A percentile compares a stretch with the other conserved stretches of the same genome.
Conservation (phyloP, 805 yeast species). For the Zygotorulaspora chibaensis region DNA sequence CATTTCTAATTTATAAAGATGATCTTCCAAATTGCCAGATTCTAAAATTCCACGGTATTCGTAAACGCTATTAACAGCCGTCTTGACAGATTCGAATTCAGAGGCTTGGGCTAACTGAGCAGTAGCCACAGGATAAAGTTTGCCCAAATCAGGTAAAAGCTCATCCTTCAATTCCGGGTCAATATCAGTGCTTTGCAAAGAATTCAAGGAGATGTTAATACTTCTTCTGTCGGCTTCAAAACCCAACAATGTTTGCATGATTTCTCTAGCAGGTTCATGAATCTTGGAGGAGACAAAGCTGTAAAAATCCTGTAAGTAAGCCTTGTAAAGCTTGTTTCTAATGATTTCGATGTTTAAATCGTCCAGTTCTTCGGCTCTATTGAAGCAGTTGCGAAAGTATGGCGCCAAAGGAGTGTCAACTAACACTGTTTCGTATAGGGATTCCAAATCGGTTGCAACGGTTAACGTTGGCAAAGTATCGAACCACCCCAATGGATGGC, state of each 20-base stretch:
- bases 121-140: slow-evolving; percentile 65
- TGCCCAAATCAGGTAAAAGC: slow-evolving; percentile 79
- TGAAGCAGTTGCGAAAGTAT: slow-evolving; percentile 85
- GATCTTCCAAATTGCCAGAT: slow-evolving; percentile 75
- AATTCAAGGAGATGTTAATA: slow-evolving; percentile 85
- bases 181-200: slow-evolving; percentile 46
- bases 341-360: slow-evolving; percentile 94
- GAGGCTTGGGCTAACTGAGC: slow-evolving; percentile 65
- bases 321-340: slow-evolving; percentile 86
- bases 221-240: slow-evolving; percentile 96
- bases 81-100: slow-evolving; percentile 78
- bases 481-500: slow-evolving; percentile 98
- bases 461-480: slow-evolving; percentile 93
- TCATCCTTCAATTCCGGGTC: slow-evolving; percentile 73
- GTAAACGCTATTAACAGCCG: slow-evolving; percentile 56
- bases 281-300: slow-evolving; percentile 58
- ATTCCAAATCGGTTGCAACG: slow-evolving; percentile 90
- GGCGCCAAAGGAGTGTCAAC: slow-evolving; percentile 98
- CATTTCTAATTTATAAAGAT: slow-evolving; percentile 90
- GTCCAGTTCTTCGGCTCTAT: slow-evolving; percentile 80
- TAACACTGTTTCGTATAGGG: slow-evolving; percentile 86
- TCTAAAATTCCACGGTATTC: slow-evolving; percentile 60
- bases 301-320: slow-evolving; percentile 84
- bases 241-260: slow-evolving; percentile 69
- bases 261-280: slow-evolving; percentile 71